These are phyloP conservation scores for Eutypa lata DNA, from an alignment of 2,329 filamentous ascomycete species.

Conservation along the genomic window DNA sequence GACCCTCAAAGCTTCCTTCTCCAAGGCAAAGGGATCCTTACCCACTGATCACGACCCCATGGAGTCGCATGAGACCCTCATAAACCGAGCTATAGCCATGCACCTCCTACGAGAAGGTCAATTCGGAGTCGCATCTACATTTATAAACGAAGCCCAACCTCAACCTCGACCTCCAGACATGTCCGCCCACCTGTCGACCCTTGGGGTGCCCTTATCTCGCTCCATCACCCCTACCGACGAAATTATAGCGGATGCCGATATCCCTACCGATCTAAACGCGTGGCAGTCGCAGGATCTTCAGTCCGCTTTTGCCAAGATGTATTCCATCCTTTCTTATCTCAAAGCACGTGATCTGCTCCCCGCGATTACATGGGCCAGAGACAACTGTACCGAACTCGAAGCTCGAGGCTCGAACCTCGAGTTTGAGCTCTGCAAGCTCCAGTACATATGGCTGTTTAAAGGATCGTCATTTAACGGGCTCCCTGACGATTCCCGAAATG, in stretches of 20 bases:
- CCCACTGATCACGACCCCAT: slow-evolving; percentile 80
- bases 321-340: slow-evolving; percentile 77
- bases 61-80: slow-evolving; percentile 68
- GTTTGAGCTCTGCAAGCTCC: slow-evolving; percentile 87
- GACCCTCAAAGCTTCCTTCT: slow-evolving; percentile 76
- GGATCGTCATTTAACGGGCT: slow-evolving; percentile 54
- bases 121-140: slow-evolving; percentile 82
- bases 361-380: slow-evolving; percentile 82
- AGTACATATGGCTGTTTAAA: slow-evolving; percentile 86
- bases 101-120: slow-evolving; percentile 92
- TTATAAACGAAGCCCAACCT: slow-evolving; percentile 67
- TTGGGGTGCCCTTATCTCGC: slow-evolving; percentile 9
- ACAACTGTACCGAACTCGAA: slow-evolving; percentile 69
- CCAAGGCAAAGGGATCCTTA: slow-evolving; percentile 65
- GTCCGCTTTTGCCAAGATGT: slow-evolving; percentile 83
- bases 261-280: slow-evolving; percentile 49
- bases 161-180: slow-evolving; percentile 9
- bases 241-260: slow-evolving; percentile 26
- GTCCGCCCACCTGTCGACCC: slow-evolving; percentile 23
- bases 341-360: slow-evolving; percentile 72
- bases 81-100: slow-evolving; percentile 94
- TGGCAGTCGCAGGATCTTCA: slow-evolving; percentile 69
- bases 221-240: slow-evolving; percentile 19
- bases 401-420: slow-evolving; percentile 86
- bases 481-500: slow-evolving; percentile 48